These are phyloP conservation scores for Miscanthus lutarioriparius DNA, from an alignment of 176 grass and related monocot genomes.

Conservation along the genomic window DNA sequence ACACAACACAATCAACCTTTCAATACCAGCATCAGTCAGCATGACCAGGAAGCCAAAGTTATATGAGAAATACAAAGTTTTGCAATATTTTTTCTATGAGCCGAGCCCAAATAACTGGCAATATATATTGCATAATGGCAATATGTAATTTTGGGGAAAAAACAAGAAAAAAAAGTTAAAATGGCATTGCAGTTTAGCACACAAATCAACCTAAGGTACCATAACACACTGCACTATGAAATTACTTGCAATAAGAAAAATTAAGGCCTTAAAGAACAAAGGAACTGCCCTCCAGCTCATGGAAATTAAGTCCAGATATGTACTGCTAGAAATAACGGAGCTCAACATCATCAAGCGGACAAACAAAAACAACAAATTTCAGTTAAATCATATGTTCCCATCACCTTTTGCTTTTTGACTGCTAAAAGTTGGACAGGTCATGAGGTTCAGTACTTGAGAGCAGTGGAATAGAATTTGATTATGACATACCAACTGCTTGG, in stretches of 20 bases:
- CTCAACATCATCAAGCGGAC: constrained; percentile 23
- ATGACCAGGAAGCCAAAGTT: neutral
- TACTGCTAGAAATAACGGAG: neutral
- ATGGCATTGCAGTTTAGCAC: neutral
- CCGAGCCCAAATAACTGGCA: neutral
- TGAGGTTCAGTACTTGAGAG: neutral
- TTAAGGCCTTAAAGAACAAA: neutral
- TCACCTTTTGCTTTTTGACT: constrained; percentile 39
- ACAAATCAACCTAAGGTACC: neutral
- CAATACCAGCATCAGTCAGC: neutral
- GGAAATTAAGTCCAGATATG: neutral
- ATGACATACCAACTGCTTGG: constrained; percentile 24
- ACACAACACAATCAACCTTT: neutral
- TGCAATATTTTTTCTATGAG: neutral
- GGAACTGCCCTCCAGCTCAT: neutral
- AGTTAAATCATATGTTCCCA: constrained; percentile 8
- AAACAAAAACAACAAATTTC: constrained; percentile 11
- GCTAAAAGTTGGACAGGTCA: constrained; percentile 36
- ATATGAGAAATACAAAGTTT: neutral
- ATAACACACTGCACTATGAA: constrained; percentile 3
- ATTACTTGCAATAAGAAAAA: constrained; percentile 3
- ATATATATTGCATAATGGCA: neutral
- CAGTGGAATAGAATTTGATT: constrained; percentile 16
- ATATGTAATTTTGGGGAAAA: neutral
- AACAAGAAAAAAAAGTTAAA: neutral